Base-by-base conservation (phyloP, 2,329 filamentous ascomycete genomes). In the Paracorniculantispora psalliotae region DNA sequence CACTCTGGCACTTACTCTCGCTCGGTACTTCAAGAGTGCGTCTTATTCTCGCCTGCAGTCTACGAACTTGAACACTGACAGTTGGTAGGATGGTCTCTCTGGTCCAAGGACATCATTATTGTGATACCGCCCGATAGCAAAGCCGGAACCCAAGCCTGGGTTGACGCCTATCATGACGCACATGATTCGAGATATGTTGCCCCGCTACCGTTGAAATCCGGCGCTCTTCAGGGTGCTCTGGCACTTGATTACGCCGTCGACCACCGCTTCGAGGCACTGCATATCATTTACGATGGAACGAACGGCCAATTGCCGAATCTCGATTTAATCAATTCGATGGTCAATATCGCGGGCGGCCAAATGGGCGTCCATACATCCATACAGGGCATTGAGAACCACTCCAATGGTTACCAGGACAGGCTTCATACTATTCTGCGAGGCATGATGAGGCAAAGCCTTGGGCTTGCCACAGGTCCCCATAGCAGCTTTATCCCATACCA, bases 41-140 rank as follows among this genome's bases (percentile, higher is more conserved):
- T 64, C 13, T 39, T 37, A 30, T 10, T 26, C 51, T 15, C 25
- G 12, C 15, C 13, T 47, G 46, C 17, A 21, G 17, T 37, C 12
- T 13, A 13, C 15, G n/a, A 13, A 25, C 13, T 1, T 35, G 6
- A 9, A 8, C 13, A 25, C 35, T 57, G 25, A 44, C 19, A 21
- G 25, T 4, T 3, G 51, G 2, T 37, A 87, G 84, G 89, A 66
- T 99, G 94, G 94, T 97, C 92, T 56, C 81, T 99, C 28, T 99
- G 94, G 94, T 97, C 92, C 61, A 99, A 99, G 74, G 94, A 99
- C 72, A 96, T 99, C 65, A 93, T 99, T 60, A 86, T 99, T 66
- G 76, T 99, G 6, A 82, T 99, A 49, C 87, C 94, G 0, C 88
- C 90, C 0, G 94, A 99, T 73, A 96, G 91, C 72, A 89, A 87